Evolutionary conservation across 1,284 basidiomycete genomes (phyloP).

Genomic region (Moesziomyces antarcticus): DNA sequence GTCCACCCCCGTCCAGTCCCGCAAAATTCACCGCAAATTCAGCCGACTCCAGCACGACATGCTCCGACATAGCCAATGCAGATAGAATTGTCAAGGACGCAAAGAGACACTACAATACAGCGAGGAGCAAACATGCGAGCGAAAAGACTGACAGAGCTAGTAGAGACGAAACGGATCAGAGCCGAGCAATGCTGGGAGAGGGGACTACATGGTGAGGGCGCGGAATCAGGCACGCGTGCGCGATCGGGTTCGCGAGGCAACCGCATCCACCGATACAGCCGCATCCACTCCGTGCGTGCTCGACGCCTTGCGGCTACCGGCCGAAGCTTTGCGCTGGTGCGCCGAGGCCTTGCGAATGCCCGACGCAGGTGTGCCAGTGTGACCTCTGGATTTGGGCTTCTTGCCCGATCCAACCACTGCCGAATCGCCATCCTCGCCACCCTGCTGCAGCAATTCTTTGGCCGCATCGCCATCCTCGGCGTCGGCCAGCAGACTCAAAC

Average conservation of each 20-base stretch:
- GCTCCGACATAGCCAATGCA: too few species aligned
- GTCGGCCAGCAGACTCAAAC: conserved; percentile 41
- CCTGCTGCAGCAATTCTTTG: not conserved
- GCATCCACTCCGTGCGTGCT: conserved; percentile 1
- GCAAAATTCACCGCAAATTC: not conserved
- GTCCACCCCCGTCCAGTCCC: not conserved
- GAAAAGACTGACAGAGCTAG: not conserved
- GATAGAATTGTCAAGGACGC: not conserved
- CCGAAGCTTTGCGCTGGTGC: conserved; percentile 25
- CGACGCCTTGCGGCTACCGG: conserved; percentile 22
- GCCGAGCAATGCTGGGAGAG: not conserved
- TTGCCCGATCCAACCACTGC: conserved; percentile 10
- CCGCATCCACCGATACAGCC: conserved; percentile 10
- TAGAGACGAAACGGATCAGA: not conserved
- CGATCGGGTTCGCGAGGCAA: conserved; percentile 41
- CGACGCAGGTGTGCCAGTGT: not conserved
- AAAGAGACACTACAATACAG: not conserved
- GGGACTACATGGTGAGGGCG: too few species aligned
- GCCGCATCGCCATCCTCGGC: conserved; percentile 23
- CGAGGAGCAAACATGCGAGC: not conserved
- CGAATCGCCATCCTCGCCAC: not conserved
- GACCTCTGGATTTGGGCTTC: conserved; percentile 13
- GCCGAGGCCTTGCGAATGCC: conserved; percentile 14
- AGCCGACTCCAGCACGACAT: not conserved
- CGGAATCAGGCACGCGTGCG: conserved; percentile 20